phyloP scores from a whole-genome alignment of 768 basidiomycete genomes.

The Termitomyces sp. region DNA sequence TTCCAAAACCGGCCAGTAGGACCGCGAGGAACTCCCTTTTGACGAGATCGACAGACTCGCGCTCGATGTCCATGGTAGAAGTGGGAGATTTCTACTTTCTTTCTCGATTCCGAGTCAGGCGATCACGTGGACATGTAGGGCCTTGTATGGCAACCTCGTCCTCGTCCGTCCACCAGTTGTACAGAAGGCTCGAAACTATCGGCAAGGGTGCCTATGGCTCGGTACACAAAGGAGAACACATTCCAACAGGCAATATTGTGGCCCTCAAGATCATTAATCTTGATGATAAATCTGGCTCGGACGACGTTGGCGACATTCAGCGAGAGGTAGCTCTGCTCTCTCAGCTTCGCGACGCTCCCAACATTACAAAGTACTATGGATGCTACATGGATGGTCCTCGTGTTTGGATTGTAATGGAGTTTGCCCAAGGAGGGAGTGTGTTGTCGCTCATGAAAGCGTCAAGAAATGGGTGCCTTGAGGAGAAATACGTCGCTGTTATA shows the following conservation, averaged over 20 bases:
- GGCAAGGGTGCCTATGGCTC: conserved; percentile 97
- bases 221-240: conserved; percentile 88
- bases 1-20: conserved; percentile 89
- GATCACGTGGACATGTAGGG: conserved; percentile 12
- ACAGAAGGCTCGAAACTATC: conserved; percentile 84
- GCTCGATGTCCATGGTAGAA: conserved; percentile 60
- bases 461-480: conserved; percentile 74
- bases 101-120: conserved; percentile 2
- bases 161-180: conserved; percentile 72
- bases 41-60: conserved; percentile 49
- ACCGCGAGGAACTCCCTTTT: conserved; percentile 85
- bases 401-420: conserved; percentile 99
- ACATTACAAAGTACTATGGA: conserved; percentile 95
- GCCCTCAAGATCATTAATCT: conserved; percentile 99
- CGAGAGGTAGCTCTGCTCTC: conserved; percentile 91
- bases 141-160: conserved; percentile 19
- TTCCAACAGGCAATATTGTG: conserved; percentile 82
- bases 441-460: conserved; percentile 90
- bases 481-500: conserved; percentile 86
- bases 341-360: conserved; percentile 86
- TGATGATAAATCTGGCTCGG: conserved; percentile 78
- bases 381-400: conserved; percentile 93
- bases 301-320: conserved; percentile 96
- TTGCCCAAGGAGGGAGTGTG: conserved; percentile 93
- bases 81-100: neutral